Base-by-base conservation (phyloP, 805 yeast species). In the Kodamaea kaohsiungensis region DNA sequence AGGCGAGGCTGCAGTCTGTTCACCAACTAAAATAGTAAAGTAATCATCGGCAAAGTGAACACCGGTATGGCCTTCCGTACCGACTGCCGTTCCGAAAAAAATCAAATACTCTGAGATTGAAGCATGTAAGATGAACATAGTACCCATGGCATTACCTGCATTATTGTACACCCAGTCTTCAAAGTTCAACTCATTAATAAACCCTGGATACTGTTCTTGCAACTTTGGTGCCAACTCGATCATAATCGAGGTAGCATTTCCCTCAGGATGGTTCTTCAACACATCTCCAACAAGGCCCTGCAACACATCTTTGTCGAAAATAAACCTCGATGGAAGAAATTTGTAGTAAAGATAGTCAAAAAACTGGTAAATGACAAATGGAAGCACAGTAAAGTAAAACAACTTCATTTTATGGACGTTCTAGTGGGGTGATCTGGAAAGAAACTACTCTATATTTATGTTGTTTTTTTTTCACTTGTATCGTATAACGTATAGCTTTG, bases 71-170 rank as follows among this genome's bases (percentile, higher is more conserved):
- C 99, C 99, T 71, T 91, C 98, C 13, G 97, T 91, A 43, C 98
- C 99, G 6, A 87, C 81, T 1, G 98, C 90, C 46, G 96, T 82
- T 49, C 99, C 99, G 60, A 95, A 95, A 68, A 95, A 82, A 66
- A 95, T 95, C 68, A 95, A 73, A 68, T 95, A 95, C 73, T 95
- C 99, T 6, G 95, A 79, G 63, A 95, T 78, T 7, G 98, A 95
- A 9, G 98, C 98, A 70, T 95, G 99, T 60, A 93, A 78, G 57
- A 95, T 90, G 63, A 90, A 82, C 98, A 95, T 93, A 53, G 91
- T 85, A 19, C 96, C 95, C 99, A 95, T 95, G 51, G 99, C 98
- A 61, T 97, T 97, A 53, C 99, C 99, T 2, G 99, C 99, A 64
- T 90, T 91, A 81, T 95, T 95, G 82, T 86, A 93, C 50, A 95